Base-by-base conservation (phyloP, 1,139 yeast species). In the Pichia sp. region DNA sequence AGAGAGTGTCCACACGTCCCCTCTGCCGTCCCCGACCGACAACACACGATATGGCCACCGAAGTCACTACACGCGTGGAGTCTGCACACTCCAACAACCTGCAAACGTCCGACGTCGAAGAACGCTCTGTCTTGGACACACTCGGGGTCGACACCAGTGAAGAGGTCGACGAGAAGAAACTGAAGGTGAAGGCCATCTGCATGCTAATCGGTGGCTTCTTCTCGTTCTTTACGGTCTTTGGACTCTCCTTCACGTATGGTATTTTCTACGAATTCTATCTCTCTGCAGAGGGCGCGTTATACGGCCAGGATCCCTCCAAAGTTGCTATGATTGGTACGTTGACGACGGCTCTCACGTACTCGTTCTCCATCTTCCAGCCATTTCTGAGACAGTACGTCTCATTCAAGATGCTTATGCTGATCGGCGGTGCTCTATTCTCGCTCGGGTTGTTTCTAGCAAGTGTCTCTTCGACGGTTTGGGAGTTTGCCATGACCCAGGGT, bases 401-500 rank as follows among this genome's bases (percentile, higher is more conserved):
- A 15, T 27, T 20, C 28, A 24, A 32, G 15, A 32, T 7, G 15
- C 21, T 42, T 17, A 42, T 42, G 45, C 14, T 42, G 2, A 4
- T 24, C 4, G 72, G 72, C 0, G 51, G 65, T 6, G 9, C 59
- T 1, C 11, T 65, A 6, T 61, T 67, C 63, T 56, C 69, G 0
- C 17, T 61, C 1, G 72, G 71, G 1, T 51, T 69, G 20, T 46
- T 65, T 9, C 21, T 63, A 4, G 66, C 69, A 1, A 59, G 69
- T 4, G 60, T 62, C 33, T 59, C 64, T 33, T 46, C 44, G 8
- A 43, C 56, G 18, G 55, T 62, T 14, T 64, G 58, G 46, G 69
- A 67, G 36, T 72, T 71, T 52, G 56, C 66, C 7, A 52, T 72
- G 19, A 59, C 72, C 9, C 76, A 72, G 46, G 76, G 77, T 1